Evolutionary conservation across 1,139 yeast species (phyloP), one percentile per base, ranked within the genome.

Genomic region (Citeromyces hawaiiensis): DNA sequence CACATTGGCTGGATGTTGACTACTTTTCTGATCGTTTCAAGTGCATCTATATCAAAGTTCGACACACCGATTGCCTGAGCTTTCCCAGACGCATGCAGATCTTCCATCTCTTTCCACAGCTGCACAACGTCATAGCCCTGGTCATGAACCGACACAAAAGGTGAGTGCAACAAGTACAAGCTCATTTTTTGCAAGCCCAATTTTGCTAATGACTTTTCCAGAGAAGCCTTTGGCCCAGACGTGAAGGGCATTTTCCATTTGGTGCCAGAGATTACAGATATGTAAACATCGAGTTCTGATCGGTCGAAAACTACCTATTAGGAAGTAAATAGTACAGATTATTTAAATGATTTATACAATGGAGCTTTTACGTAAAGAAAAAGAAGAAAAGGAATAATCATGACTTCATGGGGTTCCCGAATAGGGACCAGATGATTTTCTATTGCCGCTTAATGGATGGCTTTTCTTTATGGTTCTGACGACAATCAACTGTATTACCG

Each of bases 51-150:
- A 16, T 86, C 71, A 58, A 76, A 76, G 64, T 83, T 83, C 41
- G 88, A 80, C 34, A 83, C 86, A 52, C 94, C 94, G 50, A 83
- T 68, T 38, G 87, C 70, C 56, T 65, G 74, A 41, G 70, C 62
- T 59, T 79, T 76, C 36, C 77, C 80, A 39, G 76, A 60, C 39
- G 57, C 56, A 23, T 23, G 9, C 43, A 82, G 59, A 45, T 69
- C 64, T 61, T 83, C 88, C 63, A 83, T 64, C 46, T 62, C 61
- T 56, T 71, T 73, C 27, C 27, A 23, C 27, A 23, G 11, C 27
- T 23, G 27, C 11, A 6, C 11, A 23, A 23, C 27, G 27, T 23
- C 27, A 9, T 23, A 23, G 3, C 27, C 27, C 27, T 23, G 27
- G 27, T 23, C 27, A 6, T 23, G 11, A 23, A 23, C 4, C 27